Base-by-base conservation (phyloP, 2,329 filamentous ascomycete genomes). In the Nemania sp. region DNA sequence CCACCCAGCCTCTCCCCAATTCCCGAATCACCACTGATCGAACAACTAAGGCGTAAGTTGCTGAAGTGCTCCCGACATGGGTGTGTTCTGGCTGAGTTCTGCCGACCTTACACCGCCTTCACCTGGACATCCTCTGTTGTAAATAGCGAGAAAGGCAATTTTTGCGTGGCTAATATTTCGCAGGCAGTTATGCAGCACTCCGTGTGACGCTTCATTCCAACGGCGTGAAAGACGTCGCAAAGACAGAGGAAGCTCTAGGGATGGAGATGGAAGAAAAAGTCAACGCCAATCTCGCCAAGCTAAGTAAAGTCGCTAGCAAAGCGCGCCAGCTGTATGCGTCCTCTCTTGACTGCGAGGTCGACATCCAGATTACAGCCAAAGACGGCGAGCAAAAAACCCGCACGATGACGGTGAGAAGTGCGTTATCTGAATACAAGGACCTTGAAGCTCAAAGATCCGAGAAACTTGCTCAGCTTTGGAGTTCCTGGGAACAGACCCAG, bases 191-290 rank as follows among this genome's bases (percentile, higher is more conserved):
- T 59, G 59, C 65, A 35, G 46, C 66, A 21, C 64, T 72, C 13
- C 70, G 70, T 25, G 64, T 65, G 18, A 65, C 67, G 12, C 45
- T 72, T 7, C 71, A 72, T 56, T 69, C 68, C 48, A 63, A 64
- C 13, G 64, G 62, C 9, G 42, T 70, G 21, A 59, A 63, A 11
- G 43, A 64, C 12, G 60, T 72, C 15, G 65, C 67, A 25, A 57
- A 59, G 21, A 49, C 58, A n/a, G 63, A 67, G 48, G 49, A 65
- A 25, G 42, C 57, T 11, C 48, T 72, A 2, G 49, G 51, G 2
- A 51, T 39, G 0, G 57, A 66, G n/a, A 61, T 47, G 32, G 58
- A 62, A 7, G 43, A 64, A 7, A 53, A 59, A 10, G 65, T 71
- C 48, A 64, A 60, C 9, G 34, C 59, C n/a, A 68, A 67, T 29